Base-by-base conservation (phyloP, 208 protist genomes). In the Acanthamoeba sp. region DNA sequence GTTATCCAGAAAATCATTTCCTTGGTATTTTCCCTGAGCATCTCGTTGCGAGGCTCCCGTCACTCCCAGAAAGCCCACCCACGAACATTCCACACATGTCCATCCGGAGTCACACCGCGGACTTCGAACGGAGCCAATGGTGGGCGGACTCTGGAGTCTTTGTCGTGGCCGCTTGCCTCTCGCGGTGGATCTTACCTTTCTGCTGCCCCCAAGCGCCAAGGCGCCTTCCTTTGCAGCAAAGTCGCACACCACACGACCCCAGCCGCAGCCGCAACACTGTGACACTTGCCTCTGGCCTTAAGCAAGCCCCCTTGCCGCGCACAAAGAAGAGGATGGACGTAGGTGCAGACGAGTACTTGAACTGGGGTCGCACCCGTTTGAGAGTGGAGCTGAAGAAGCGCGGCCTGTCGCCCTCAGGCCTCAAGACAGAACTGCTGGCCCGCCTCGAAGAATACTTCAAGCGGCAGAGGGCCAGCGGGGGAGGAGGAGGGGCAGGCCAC, bases 371-470 rank as follows among this genome's bases (percentile, higher is more conserved):
- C 85, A 91, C 85, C 14, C 48, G 85, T 2, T 22, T 91, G 50
- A 24, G 85, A 32, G 85, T 91, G 16, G 85, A 91, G 57, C 85
- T 91, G 20, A 64, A 73, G 40, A 64, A 73, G 40, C 27, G 85
- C 20, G 85, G 85, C 38, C 55, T 91, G 55, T 91, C 85, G 55
- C 59, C 57, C 55, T 91, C 85, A 5, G 85, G 85, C 57, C 85
- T 91, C 55, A 91, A 91, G 55, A 64, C 50, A 6, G 85, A 91
- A 22, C 34, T 91, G 57, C 85, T 73, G 27, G 85, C 85, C 85
- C 85, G 85, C 55, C 85, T 91, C 27, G 59, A 73, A 24, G 85
- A 91, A 36, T 91, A 91, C 85, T 71, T 91, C 78, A 87, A 87
- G 78, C 78, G 78, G 78, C 78, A 87, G 78, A 50, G 22, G 78